phyloP scores from a whole-genome alignment of 1,139 yeast species.

The Candida anutae region DNA sequence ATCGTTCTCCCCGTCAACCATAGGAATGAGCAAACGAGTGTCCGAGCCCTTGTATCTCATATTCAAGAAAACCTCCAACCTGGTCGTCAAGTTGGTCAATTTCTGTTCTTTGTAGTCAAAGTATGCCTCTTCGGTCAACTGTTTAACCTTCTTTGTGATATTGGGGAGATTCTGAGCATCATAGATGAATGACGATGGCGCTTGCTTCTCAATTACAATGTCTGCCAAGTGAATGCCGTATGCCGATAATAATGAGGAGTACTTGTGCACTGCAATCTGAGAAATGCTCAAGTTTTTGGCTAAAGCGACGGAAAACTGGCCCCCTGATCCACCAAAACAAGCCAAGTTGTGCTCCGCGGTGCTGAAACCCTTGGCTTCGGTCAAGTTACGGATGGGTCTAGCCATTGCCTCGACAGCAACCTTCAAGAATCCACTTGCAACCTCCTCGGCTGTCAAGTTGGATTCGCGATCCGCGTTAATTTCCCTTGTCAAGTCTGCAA shows the following conservation, averaged over 20 bases:
- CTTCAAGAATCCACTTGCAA: slow-evolving; percentile 35
- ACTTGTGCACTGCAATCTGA: slow-evolving; percentile 34
- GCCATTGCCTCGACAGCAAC: slow-evolving; percentile 43
- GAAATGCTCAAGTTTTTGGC: slow-evolving; percentile 33
- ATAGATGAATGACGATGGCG: slow-evolving; percentile 39
- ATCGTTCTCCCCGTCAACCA: slow-evolving; percentile 12
- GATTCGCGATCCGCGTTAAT: slow-evolving; percentile 22
- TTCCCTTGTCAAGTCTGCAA: slow-evolving; percentile 22
- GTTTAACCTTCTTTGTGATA: slow-evolving; percentile 19
- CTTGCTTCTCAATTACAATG: slow-evolving; percentile 53
- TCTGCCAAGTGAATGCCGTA: slow-evolving; percentile 39
- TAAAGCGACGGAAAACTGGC: slow-evolving; percentile 34
- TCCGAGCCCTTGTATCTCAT: slow-evolving; percentile 85
- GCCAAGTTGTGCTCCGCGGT: slow-evolving; percentile 37
- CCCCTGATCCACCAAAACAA: slow-evolving; percentile 43
- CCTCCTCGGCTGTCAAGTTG: slow-evolving; percentile 28
- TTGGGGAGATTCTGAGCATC: slow-evolving; percentile 9
- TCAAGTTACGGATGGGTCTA: slow-evolving; percentile 36
- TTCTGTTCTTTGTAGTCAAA: slow-evolving; percentile 26
- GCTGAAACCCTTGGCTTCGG: slow-evolving; percentile 37
- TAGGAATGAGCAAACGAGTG: slow-evolving; percentile 63
- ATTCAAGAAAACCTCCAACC: slow-evolving; percentile 60
- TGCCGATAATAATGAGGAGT: slow-evolving; percentile 38
- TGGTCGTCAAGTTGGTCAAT: slow-evolving; percentile 17
- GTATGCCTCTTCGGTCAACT: slow-evolving; percentile 19